phyloP scores from a whole-genome alignment of 2,329 filamentous ascomycete species.

The Talaromyces marneffei region DNA sequence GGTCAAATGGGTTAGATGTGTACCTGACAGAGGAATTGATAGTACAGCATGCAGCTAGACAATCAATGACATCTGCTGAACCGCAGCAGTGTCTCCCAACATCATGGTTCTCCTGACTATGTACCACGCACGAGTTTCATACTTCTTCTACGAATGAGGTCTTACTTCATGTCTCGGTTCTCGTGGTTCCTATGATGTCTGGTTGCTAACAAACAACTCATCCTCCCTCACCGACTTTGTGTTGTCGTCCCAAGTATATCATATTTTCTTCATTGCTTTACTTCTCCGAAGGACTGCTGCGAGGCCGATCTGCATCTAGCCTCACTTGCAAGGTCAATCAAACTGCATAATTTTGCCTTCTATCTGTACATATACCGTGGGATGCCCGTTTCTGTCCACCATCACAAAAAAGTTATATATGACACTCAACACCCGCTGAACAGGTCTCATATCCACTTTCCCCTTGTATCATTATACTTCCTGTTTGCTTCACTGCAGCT shows the following conservation, averaged over 20 bases:
- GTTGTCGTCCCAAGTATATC: neutral
- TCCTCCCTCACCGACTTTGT: slow-evolving; percentile 9
- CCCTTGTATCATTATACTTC: neutral
- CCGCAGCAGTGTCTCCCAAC: neutral
- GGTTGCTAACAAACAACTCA: neutral
- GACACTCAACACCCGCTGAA: neutral
- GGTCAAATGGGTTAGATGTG: neutral
- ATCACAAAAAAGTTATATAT: slow-evolving; percentile 2
- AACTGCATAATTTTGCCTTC: neutral
- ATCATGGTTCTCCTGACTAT: neutral
- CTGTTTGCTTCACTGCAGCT: neutral
- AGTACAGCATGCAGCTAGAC: slow-evolving; percentile 10
- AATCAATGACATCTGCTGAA: neutral
- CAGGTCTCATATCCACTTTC: neutral
- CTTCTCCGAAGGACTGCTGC: neutral
- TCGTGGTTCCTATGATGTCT: slow-evolving; percentile 5
- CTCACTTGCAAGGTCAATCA: slow-evolving; percentile 3
- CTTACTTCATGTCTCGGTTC: slow-evolving; percentile 5
- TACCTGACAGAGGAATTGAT: slow-evolving; percentile 7
- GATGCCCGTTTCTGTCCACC: neutral
- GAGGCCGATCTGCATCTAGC: slow-evolving; percentile 11
- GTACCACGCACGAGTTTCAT: neutral
- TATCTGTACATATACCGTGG: neutral
- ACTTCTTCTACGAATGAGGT: slow-evolving; percentile 2
- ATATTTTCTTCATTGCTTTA: neutral